Evolutionary conservation across 1,284 basidiomycete genomes (phyloP).

Genomic region (Pseudozyma tsukubaensis): DNA sequence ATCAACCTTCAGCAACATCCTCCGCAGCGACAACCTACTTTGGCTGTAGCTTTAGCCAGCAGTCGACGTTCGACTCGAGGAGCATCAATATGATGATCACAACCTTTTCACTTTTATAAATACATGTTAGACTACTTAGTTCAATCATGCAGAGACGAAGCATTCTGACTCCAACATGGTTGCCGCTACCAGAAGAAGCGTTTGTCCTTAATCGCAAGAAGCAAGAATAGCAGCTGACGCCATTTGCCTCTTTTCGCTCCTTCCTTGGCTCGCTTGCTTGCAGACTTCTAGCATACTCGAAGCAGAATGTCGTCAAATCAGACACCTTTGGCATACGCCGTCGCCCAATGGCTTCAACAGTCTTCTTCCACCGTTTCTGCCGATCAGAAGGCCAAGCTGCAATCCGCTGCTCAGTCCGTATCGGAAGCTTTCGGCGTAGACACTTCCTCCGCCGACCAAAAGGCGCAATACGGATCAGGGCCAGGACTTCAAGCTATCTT

Average conservation of each 20-base stretch:
- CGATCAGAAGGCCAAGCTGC: slow-evolving; percentile 46
- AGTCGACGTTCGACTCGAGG: too few species aligned
- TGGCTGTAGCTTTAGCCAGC: too few species aligned
- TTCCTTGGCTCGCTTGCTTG: background rate
- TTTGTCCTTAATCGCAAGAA: background rate
- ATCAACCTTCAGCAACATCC: too few species aligned
- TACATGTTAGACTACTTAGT: slow-evolving; percentile 58
- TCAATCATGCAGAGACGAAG: slow-evolving; percentile 44
- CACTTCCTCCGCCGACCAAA: slow-evolving; percentile 45
- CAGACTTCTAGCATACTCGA: slow-evolving; percentile 5
- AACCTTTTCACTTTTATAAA: slow-evolving; percentile 52
- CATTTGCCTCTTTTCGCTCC: background rate
- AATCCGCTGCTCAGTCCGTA: slow-evolving; percentile 53
- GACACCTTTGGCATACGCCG: slow-evolving; percentile 60
- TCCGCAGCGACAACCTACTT: too few species aligned
- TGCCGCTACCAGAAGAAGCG: background rate
- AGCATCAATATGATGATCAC: slow-evolving; percentile 44
- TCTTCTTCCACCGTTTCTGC: slow-evolving; percentile 26
- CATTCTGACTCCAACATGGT: slow-evolving; percentile 26
- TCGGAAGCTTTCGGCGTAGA: slow-evolving; percentile 56
- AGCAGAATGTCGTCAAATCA: slow-evolving; percentile 34
- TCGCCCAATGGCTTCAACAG: slow-evolving; percentile 60
- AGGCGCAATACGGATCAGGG: slow-evolving; percentile 54
- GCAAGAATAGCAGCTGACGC: slow-evolving; percentile 8
- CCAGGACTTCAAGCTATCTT: slow-evolving; percentile 66